A percentile compares a stretch with the other conserved stretches of the same genome.
Conservation (phyloP, 768 basidiomycete species). For the Lactarius sanguifluus region DNA sequence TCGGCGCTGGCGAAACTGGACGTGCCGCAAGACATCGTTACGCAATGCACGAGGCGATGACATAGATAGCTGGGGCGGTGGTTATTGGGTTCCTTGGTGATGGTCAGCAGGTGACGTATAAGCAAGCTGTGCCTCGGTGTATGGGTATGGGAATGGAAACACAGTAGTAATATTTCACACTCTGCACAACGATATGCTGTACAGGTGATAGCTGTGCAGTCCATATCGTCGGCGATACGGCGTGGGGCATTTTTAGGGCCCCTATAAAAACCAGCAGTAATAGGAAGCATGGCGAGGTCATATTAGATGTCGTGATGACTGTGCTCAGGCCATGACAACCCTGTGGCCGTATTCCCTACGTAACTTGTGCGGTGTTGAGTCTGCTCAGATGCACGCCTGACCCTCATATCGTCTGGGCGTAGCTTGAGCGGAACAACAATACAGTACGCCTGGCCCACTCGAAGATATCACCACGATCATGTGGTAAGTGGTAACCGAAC, state of each 20-base stretch:
- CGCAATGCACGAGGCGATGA: slow-evolving; percentile 11
- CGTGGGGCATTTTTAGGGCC: neutral
- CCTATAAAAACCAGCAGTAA: no score
- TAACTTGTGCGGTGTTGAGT: neutral
- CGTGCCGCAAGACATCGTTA: slow-evolving; percentile 20
- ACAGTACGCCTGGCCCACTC: neutral
- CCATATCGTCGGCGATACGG: neutral
- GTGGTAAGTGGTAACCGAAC: no score
- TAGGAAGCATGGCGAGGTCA: no score
- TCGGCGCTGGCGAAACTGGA: slow-evolving; percentile 12
- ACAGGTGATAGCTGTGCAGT: neutral
- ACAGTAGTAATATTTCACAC: neutral
- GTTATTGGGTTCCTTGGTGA: neutral
- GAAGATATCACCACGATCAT: no score
- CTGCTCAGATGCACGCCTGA: neutral
- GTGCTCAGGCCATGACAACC: no score
- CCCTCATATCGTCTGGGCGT: neutral
- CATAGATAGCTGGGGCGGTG: neutral
- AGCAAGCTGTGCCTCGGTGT: neutral
- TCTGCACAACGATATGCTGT: neutral
- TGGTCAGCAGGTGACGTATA: neutral
- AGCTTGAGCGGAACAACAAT: no score
- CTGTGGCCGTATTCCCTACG: no score
- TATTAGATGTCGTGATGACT: no score
- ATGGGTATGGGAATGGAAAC: neutral